phyloP scores from a whole-genome alignment of 1,284 basidiomycete species.

The Cryptococcus sp. region DNA sequence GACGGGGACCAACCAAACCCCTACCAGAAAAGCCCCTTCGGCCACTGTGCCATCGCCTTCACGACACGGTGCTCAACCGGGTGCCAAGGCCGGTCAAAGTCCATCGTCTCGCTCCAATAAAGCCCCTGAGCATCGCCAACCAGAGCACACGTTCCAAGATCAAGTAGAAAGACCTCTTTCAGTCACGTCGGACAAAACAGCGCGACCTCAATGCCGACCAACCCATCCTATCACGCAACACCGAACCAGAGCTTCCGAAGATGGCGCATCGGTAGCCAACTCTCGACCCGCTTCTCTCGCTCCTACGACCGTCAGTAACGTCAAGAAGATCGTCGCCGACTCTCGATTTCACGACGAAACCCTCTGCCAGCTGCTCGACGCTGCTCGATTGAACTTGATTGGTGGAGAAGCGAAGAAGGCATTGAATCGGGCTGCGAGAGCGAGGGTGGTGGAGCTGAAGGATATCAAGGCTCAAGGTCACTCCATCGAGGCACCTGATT shows the following conservation, averaged over 20 bases:
- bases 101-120: too few relatives aligned
- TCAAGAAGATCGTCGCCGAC: conserved; percentile 33
- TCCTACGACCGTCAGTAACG: conserved; percentile 33
- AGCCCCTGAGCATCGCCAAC: too few relatives aligned
- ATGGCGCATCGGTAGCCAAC: background rate
- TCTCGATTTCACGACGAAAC: conserved; percentile 46
- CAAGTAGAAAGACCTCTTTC: background rate
- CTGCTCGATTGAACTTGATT: conserved; percentile 38
- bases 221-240: background rate
- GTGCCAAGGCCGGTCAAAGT: too few relatives aligned
- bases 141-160: background rate
- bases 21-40: background rate
- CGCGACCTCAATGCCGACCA: background rate
- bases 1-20: background rate
- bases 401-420: conserved; percentile 46
- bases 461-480: conserved; percentile 26
- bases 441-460: conserved; percentile 42
- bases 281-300: conserved; percentile 15
- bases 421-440: conserved; percentile 39
- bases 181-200: background rate
- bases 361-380: conserved; percentile 45
- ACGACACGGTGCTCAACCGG: background rate
- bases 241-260: background rate
- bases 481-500: conserved; percentile 1
- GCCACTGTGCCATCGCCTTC: background rate